These are phyloP conservation scores for Suillus spraguei DNA, from an alignment of 768 basidiomycete genomes.

Conservation along the genomic window DNA sequence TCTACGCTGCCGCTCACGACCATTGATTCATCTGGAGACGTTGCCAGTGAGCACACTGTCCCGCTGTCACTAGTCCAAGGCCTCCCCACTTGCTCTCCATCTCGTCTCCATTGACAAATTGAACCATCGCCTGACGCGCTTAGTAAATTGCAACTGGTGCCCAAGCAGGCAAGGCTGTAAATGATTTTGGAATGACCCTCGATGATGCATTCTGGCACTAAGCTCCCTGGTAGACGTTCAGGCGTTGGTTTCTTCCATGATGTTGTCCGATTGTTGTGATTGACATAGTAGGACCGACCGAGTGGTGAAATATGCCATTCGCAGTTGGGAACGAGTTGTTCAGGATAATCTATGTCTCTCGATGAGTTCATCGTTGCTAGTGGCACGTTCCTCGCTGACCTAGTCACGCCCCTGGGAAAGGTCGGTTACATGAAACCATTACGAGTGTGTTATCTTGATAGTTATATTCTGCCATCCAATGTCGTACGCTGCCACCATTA, in stretches of 20 bases:
- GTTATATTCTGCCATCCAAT: rapidly evolving
- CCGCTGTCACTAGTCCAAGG: not conserved
- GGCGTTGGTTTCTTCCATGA: not conserved
- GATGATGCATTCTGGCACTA: not conserved
- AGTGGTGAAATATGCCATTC: not conserved
- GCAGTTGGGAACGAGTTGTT: not conserved
- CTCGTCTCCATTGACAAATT: not conserved
- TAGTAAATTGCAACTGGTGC: not conserved
- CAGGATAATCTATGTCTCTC: no score
- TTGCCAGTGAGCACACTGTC: rapidly evolving
- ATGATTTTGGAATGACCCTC: not conserved
- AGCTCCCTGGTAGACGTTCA: not conserved
- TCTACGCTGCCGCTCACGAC: not conserved
- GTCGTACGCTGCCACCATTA: not conserved
- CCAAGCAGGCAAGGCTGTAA: not conserved
- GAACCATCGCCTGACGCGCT: not conserved
- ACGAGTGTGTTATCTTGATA: not conserved
- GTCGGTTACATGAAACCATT: not conserved
- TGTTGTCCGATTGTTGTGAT: not conserved
- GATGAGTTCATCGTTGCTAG: no score
- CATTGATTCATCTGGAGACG: not conserved
- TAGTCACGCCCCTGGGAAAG: not conserved
- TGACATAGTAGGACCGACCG: not conserved
- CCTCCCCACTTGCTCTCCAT: not conserved
- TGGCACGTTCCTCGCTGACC: not conserved